A percentile compares a stretch with the other conserved stretches of the same genome.
Evolutionary conservation across 1,284 basidiomycete genomes (phyloP).

Genomic region (Papiliotrema terrestris): DNA sequence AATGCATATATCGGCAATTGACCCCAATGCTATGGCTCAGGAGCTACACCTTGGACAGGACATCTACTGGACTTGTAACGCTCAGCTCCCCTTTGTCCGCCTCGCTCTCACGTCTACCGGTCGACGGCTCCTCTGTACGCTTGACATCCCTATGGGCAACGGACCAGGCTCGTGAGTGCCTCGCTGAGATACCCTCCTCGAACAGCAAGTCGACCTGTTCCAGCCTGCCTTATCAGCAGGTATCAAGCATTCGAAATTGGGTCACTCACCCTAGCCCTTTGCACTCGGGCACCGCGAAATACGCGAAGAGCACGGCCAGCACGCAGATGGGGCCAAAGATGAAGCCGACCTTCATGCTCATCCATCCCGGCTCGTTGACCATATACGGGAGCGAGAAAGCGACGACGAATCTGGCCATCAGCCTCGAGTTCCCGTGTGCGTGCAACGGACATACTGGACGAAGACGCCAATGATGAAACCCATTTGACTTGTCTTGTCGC

Average conservation of each 20-base stretch:
- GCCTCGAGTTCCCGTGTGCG: neutral
- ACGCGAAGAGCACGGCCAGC: neutral
- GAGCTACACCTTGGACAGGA: too few species aligned
- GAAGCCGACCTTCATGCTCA: slow-evolving; percentile 4
- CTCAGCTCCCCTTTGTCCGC: too few species aligned
- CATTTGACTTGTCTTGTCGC: neutral
- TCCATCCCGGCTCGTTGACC: neutral
- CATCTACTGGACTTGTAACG: too few species aligned
- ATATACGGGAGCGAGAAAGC: slow-evolving; percentile 4
- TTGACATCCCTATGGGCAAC: too few species aligned
- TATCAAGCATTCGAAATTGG: neutral
- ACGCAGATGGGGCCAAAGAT: neutral
- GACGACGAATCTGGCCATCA: slow-evolving; percentile 1
- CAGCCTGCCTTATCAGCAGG: neutral
- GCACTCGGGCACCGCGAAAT: slow-evolving; percentile 3
- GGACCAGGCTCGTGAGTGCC: too few species aligned
- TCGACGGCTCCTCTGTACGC: too few species aligned
- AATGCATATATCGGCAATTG: too few species aligned
- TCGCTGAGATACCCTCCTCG: neutral
- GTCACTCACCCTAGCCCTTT: slow-evolving; percentile 2
- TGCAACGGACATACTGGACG: neutral
- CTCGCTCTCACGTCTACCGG: too few species aligned
- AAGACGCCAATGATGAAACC: neutral
- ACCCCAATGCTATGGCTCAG: too few species aligned
- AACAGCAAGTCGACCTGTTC: slow-evolving; percentile 9